Percentiles rank a stretch among this genome's conserved stretches.
phyloP scores from a whole-genome alignment of 371 early-diverging fungal genomes.

The Aphelidium insulamus region DNA sequence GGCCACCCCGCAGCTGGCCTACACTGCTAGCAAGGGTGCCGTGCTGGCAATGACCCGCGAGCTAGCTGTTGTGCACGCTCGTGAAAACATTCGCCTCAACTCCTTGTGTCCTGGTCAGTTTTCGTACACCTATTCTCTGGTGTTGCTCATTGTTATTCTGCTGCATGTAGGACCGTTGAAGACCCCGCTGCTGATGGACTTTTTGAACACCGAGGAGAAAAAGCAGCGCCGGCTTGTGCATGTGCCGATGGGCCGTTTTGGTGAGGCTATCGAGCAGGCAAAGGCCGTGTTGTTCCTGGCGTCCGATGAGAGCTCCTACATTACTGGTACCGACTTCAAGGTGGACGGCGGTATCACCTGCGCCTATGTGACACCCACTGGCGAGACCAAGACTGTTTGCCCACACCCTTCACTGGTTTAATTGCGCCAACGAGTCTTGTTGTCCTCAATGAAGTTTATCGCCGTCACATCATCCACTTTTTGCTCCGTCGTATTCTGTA shows the following conservation, averaged over 20 bases:
- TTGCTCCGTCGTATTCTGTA: too few relatives aligned
- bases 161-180: too few relatives aligned
- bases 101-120: conserved; percentile 71
- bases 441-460: too few relatives aligned
- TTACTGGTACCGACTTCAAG: conserved; percentile 62
- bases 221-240: conserved; percentile 56
- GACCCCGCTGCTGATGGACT: conserved; percentile 63
- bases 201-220: conserved; percentile 64
- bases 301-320: conserved; percentile 52
- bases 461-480: too few relatives aligned
- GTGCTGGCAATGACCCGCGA: conserved; percentile 73
- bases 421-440: too few relatives aligned
- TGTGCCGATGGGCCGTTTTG: conserved; percentile 69
- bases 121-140: too few relatives aligned
- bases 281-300: conserved; percentile 61
- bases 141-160: too few relatives aligned
- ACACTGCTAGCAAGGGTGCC: conserved; percentile 75
- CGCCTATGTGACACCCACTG: conserved; percentile 30
- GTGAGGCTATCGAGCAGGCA: conserved; percentile 74
- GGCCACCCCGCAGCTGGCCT: conserved; percentile 74
- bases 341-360: conserved; percentile 64
- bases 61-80: conserved; percentile 62
- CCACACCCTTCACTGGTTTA: too few relatives aligned
- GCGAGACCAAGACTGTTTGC: not conserved
- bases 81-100: conserved; percentile 71